Evolutionary conservation across 176 grass and related monocot genomes (phyloP), one percentile per base, ranked within the genome.

Genomic region (Oryza officinalis): DNA sequence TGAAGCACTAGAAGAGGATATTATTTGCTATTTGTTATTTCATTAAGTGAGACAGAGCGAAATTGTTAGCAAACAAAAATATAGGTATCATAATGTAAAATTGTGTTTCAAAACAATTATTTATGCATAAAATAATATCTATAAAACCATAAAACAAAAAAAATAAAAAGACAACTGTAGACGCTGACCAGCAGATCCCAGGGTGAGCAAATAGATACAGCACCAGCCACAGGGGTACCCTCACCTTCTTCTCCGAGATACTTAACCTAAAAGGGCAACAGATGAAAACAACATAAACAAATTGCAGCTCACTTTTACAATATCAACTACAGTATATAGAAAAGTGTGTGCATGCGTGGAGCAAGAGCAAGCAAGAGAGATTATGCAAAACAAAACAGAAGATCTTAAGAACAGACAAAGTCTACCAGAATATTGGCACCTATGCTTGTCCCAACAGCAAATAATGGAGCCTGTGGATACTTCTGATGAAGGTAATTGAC

Each of bases 201-300:
- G 35, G 96, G 96, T 73, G 96, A 98, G 83, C 96, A 93, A 84
- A 98, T 80, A 78, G 93, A 93, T 69, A 85, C 89, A 85, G 90
- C 92, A 87, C 92, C 96, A 93, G 87, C 92, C 76, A 98, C 49
- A 95, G 92, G 93, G 4, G 91, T 95, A 79, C 86, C 90, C 75
- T 93, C 92, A 81, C 96, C 96, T 77, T 98, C 96, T 88, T 95
- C 96, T 73, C 96, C 96, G 8, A 98, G 92, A 90, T 98, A 98
- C 80, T 98, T 98, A 38, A 98, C 93, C 96, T 98, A 27, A 78
- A 87, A 35, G 32, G 46, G 5, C 30, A 81, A 85, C 47, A 64
- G 64, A 81, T 66, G 72, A 14, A 50, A 28, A 67, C 47, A 32
- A 20, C 20, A 63, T n/a, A 31, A 31, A 8, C 25, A 80, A 77